Base-by-base conservation (phyloP, 805 yeast species). In the Saccharomycopsis fibuligera region DNA sequence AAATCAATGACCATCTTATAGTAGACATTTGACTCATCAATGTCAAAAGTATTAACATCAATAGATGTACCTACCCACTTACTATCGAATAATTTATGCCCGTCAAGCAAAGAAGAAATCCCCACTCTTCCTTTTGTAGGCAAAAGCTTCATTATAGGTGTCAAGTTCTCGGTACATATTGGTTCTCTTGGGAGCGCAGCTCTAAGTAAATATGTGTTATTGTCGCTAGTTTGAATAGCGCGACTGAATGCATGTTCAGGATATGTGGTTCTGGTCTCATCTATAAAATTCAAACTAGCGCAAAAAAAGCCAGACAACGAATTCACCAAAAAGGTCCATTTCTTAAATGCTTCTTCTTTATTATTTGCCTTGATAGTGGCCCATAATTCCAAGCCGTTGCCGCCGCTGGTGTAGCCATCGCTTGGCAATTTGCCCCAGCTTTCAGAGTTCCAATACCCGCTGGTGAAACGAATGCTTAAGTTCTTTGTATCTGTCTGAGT, bases 151-250 rank as follows among this genome's bases (percentile, higher is more conserved):
- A 93, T 64, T 57, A 91, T 88, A 0, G 99, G 98, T 0, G 99
- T 91, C 60, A 93, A 72, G 66, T 93, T 93, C 63, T 93, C 99
- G 0, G 99, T 93, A 65, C 99, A 93, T 16, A 93, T 81, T 0
- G 97, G 96, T 61, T 93, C 99, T 53, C 91, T 78, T 1, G 99
- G 96, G 44, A 93, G 74, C 0, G 96, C 86, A 5, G 96, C 96
- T 53, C 95, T 73, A 54, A 90, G 61, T 19, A 83, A 65, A 58
- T 70, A 85, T 39, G 38, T 39, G 6, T 51, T 29, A 10, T 50
- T 46, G 29, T 41, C n/a, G 21, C 19, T 31, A 29, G 10, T 44
- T 10, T 35, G n/a, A 22, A 54, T 43, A 30, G 54, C 47, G 10
- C 68, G 63, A 41, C 60, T 56, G 54, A 69, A 65, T 5, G 77